Conservation (phyloP, 2,329 filamentous ascomycete genomes). For the Neodidymelliopsis sp. region DNA sequence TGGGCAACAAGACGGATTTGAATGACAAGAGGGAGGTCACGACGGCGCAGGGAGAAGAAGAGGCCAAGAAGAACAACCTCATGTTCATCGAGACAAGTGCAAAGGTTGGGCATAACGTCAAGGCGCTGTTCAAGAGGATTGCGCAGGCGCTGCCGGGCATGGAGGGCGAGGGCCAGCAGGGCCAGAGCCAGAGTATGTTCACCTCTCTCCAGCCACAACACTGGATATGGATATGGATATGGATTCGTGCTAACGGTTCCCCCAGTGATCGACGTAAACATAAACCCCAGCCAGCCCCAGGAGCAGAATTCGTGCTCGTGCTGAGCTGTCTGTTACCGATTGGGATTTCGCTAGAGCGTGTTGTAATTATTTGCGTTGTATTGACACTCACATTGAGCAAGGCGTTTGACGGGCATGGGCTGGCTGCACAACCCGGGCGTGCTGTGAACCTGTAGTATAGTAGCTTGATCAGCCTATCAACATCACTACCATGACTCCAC, state of each 20-base stretch:
- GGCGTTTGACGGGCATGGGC: conserved; percentile 45
- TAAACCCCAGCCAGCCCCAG: conserved; percentile 71
- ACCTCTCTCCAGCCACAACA: no score
- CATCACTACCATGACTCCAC: neutral
- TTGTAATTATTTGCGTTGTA: conserved; percentile 47
- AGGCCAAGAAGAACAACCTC: conserved; percentile 95
- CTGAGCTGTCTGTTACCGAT: conserved; percentile 24
- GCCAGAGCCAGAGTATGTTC: conserved; percentile 80
- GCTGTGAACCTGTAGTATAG: conserved; percentile 48
- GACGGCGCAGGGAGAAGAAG: conserved; percentile 93
- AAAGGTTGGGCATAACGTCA: conserved; percentile 97
- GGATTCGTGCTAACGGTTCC: conserved; percentile 31
- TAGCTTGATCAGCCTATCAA: conserved; percentile 25
- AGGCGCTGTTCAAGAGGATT: conserved; percentile 96
- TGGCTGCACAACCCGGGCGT: conserved; percentile 19
- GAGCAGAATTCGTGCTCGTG: conserved; percentile 61
- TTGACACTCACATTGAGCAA: conserved; percentile 47
- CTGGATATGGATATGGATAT: no score
- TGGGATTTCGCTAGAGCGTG: conserved; percentile 38
- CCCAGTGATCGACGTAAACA: conserved; percentile 92
- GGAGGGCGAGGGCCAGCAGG: conserved; percentile 86
- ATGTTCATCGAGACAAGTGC: conserved; percentile 99
- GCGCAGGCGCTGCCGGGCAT: conserved; percentile 96
- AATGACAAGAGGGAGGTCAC: conserved; percentile 99
- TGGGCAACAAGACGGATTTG: conserved; percentile 98